phyloP scores from a whole-genome alignment of 345 rosid genomes.

The Durio zibethinus region DNA sequence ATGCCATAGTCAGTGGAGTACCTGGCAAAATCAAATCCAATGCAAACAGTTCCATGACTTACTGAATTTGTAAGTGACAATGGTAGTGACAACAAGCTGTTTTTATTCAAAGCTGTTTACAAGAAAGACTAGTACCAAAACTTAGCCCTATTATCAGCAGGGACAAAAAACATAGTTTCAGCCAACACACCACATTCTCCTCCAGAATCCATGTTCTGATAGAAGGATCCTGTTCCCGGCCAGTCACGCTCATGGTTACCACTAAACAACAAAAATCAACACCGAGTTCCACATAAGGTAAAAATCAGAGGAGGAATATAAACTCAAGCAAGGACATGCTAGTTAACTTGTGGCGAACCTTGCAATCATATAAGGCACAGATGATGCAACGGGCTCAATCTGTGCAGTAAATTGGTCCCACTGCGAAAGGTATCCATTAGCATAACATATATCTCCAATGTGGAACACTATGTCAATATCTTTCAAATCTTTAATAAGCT shows the following conservation, averaged over 20 bases:
- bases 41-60: too few relatives aligned
- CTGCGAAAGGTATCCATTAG: constrained; percentile 68
- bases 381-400: constrained; percentile 65
- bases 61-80: too few relatives aligned
- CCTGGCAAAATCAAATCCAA: constrained; percentile 37
- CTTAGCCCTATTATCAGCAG: constrained; percentile 63
- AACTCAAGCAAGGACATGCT: not conserved
- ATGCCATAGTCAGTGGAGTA: constrained; percentile 72
- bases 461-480: constrained; percentile 58
- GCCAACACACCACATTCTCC: constrained; percentile 79
- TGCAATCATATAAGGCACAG: constrained; percentile 68
- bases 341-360: constrained; percentile 33
- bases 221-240: constrained; percentile 67
- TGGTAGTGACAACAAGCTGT: not conserved
- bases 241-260: constrained; percentile 82
- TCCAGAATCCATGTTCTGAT: constrained; percentile 55
- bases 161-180: constrained; percentile 67
- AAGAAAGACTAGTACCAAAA: constrained; percentile 36
- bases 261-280: constrained; percentile 20
- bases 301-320: not conserved
- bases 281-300: not conserved
- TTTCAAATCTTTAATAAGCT: constrained; percentile 51
- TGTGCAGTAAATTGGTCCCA: constrained; percentile 78
- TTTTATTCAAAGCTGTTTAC: not conserved
- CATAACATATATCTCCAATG: constrained; percentile 69